Conservation (phyloP, 1,284 basidiomycete species). For the Sporisorium iseilematis-ciliati region DNA sequence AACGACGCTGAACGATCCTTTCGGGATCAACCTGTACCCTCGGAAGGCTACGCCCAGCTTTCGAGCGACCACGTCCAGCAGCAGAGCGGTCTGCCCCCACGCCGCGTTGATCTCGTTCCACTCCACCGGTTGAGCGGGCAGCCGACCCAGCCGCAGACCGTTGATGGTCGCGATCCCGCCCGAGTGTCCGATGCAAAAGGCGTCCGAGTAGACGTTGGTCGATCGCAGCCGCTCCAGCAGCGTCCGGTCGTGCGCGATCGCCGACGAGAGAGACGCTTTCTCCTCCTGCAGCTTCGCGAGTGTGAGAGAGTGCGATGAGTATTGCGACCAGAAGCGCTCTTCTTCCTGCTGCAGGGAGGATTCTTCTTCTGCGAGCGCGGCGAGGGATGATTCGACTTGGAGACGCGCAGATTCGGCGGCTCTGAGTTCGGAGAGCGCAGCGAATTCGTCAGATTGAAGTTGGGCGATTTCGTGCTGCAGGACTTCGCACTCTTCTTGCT, state of each 20-base stretch:
- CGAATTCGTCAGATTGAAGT: conserved; percentile 35
- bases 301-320: conserved; percentile 79
- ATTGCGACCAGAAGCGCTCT: conserved; percentile 87
- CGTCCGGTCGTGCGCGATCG: conserved; percentile 70
- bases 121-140: conserved; percentile 79
- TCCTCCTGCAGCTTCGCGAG: conserved; percentile 78
- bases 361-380: conserved; percentile 80
- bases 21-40: conserved; percentile 55
- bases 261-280: conserved; percentile 79
- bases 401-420: conserved; percentile 63
- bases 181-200: conserved; percentile 96
- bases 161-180: conserved; percentile 93
- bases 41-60: conserved; percentile 45
- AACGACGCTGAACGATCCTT: conserved; percentile 57
- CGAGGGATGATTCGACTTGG: conserved; percentile 79
- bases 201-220: conserved; percentile 98
- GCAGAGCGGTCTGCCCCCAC: conserved; percentile 93
- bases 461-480: conserved; percentile 38
- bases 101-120: conserved; percentile 99
- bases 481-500: conserved; percentile 15
- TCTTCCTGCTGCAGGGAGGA: conserved; percentile 80
- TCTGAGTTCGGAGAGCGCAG: conserved; percentile 35
- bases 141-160: conserved; percentile 87
- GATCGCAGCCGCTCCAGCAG: conserved; percentile 86
- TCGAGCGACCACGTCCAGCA: conserved; percentile 81